These are phyloP conservation scores for Metschnikowia shivogae DNA, from an alignment of 805 yeast species.

Conservation along the genomic window DNA sequence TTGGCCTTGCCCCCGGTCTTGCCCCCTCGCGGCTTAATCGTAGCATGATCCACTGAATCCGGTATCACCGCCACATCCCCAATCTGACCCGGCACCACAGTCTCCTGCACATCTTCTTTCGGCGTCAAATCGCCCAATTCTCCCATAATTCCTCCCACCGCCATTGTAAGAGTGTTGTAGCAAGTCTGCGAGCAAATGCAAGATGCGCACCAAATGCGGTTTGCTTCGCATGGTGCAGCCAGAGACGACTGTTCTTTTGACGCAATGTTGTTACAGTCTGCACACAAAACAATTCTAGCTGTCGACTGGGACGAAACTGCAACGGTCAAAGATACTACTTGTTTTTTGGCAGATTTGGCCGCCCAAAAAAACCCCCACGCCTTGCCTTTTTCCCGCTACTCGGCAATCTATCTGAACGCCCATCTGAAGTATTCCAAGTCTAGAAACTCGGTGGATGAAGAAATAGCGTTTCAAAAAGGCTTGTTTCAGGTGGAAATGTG, in stretches of 20 bases:
- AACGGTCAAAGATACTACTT: slow-evolving; percentile 52
- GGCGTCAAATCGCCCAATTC: slow-evolving; percentile 16
- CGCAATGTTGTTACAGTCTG: not conserved
- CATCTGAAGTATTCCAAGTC: slow-evolving; percentile 25
- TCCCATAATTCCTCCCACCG: slow-evolving; percentile 11
- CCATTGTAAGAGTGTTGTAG: not conserved
- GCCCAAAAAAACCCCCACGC: slow-evolving; percentile 35
- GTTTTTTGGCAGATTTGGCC: slow-evolving; percentile 47
- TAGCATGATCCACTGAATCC: slow-evolving; percentile 4
- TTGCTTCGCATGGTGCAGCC: not conserved
- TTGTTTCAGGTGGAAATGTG: slow-evolving; percentile 44
- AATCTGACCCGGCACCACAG: slow-evolving; percentile 6
- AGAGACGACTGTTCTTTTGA: not conserved
- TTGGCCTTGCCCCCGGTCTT: slow-evolving; percentile 6
- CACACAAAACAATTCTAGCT: slow-evolving; percentile 27
- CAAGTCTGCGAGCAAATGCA: not conserved
- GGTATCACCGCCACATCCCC: slow-evolving; percentile 8
- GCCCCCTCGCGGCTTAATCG: slow-evolving; percentile 3
- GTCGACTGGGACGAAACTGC: slow-evolving; percentile 69
- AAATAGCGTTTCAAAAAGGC: slow-evolving; percentile 43
- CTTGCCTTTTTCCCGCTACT: slow-evolving; percentile 42
- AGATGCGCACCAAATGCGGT: not conserved
- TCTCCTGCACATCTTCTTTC: slow-evolving; percentile 9
- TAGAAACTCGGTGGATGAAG: slow-evolving; percentile 31
- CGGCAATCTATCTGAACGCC: slow-evolving; percentile 37